Evolutionary conservation across 2,329 filamentous ascomycete genomes (phyloP).

Genomic region (Fusarium equiseti): DNA sequence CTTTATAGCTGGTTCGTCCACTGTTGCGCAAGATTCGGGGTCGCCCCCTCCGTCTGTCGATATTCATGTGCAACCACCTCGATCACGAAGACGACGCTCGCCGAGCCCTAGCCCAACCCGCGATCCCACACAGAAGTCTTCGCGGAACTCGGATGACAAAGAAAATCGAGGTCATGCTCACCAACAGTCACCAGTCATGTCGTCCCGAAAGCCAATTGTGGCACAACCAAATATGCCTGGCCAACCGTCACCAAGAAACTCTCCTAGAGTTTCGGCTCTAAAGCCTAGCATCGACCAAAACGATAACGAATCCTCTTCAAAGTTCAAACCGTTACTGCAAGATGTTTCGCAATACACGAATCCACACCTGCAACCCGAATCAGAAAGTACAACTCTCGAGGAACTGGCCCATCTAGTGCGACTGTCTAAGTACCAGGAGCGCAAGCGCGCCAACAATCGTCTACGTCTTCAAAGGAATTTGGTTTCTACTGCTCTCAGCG

Average conservation of each 20-base stretch:
- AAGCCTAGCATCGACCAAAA: conserved; percentile 52
- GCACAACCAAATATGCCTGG: conserved; percentile 56
- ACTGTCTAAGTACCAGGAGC: conserved; percentile 83
- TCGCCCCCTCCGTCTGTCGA: conserved; percentile 68
- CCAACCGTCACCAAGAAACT: conserved; percentile 48
- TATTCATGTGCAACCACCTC: conserved; percentile 62
- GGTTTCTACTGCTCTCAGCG: conserved; percentile 79
- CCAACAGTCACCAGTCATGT: conserved; percentile 54
- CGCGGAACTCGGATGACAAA: conserved; percentile 60
- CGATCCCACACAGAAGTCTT: conserved; percentile 57
- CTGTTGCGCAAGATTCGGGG: conserved; percentile 57
- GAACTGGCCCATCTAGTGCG: conserved; percentile 83
- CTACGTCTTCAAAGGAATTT: conserved; percentile 80
- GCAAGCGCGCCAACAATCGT: conserved; percentile 79
- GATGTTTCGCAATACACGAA: conserved; percentile 77
- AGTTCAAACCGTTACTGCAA: conserved; percentile 67
- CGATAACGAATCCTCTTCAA: conserved; percentile 57
- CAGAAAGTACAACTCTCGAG: conserved; percentile 76
- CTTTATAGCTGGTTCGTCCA: conserved; percentile 51
- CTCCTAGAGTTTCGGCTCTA: conserved; percentile 44
- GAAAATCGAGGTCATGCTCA: conserved; percentile 56
- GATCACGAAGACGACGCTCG: conserved; percentile 64
- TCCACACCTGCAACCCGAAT: conserved; percentile 68
- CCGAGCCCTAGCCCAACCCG: conserved; percentile 65
- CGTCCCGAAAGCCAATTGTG: conserved; percentile 63